Base-by-base conservation (phyloP, 2,329 filamentous ascomycete species). In the Magnaporthales sp. region DNA sequence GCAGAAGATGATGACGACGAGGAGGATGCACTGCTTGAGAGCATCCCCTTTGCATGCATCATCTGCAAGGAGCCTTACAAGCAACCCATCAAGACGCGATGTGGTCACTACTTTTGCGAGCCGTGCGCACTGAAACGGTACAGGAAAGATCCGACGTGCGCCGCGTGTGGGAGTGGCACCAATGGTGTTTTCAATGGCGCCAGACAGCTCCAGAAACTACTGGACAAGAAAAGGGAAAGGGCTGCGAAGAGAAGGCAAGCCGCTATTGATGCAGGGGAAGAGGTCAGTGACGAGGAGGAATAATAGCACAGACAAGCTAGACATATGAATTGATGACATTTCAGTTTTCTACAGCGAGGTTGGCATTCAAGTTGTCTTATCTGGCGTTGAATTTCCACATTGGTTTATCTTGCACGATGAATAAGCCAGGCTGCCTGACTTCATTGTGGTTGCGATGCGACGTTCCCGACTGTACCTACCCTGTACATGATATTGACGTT, bases 91-190 rank as follows among this genome's bases (percentile, higher is more conserved):
- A 81, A 94, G 27, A 98, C 95, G 13, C 90, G 92, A 70, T 99
- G 95, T 71, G 91, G 92, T 0, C 95, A 99, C 76, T 98, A 98
- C 77, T 98, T 98, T 74, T 99, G 95, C 75, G 91, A 97, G 76
- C 83, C 85, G 1, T 99, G 95, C 77, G 95, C 95, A 29, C 80
- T 98, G 72, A 88, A 91, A 75, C 81, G 93, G 70, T 98, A 97
- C 75, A 84, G 91, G 69, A 95, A 92, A 74, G 92, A 93, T 72
- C 93, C 93, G 4, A 87, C 86, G 2, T 98, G 95, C 76, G 92
- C 91, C 2, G 91, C 90, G 4, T 98, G 95, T 75, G 91, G 92
- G 0, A 83, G 89, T 0, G 91, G 92, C 5, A 98, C 69, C 62
- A 89, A 90, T 31, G 95, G 95, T 0, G 91, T 96, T 0, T 98